Evolutionary conservation across 2,329 filamentous ascomycete genomes (phyloP).

Genomic region (Xylaria sp.): DNA sequence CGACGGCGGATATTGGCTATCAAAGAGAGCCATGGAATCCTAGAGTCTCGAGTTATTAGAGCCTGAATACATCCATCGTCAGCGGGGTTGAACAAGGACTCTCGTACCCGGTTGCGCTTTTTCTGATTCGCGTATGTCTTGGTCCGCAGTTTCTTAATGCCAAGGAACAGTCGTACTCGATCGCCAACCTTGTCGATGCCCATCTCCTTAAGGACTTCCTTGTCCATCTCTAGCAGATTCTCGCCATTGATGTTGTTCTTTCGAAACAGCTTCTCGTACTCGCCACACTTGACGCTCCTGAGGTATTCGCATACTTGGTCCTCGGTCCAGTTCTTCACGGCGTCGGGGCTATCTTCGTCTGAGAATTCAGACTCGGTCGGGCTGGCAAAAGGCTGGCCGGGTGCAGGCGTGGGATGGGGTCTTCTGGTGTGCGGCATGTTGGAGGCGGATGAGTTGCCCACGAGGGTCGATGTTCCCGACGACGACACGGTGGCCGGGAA

Average conservation of each 20-base stretch:
- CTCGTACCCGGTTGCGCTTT: constrained; percentile 75
- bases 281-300: constrained; percentile 81
- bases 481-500: constrained; percentile 55
- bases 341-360: constrained; percentile 69
- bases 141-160: constrained; percentile 76
- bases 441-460: constrained; percentile 44
- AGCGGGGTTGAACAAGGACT: neutral
- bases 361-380: constrained; percentile 93
- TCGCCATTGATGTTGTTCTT: constrained; percentile 97
- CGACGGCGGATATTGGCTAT: constrained; percentile 57
- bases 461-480: constrained; percentile 40
- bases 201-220: constrained; percentile 93
- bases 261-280: constrained; percentile 86
- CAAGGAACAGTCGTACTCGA: constrained; percentile 81
- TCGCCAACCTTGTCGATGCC: constrained; percentile 98
- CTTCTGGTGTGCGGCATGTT: constrained; percentile 49
- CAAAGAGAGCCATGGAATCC: constrained; percentile 80
- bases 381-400: constrained; percentile 62
- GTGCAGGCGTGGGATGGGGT: constrained; percentile 43
- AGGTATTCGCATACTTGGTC: constrained; percentile 88
- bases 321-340: constrained; percentile 84
- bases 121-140: constrained; percentile 71
- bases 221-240: constrained; percentile 94
- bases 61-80: neutral
- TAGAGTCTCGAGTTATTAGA: constrained; percentile 34